Evolutionary conservation across 2,329 filamentous ascomycete genomes (phyloP), one percentile per base, ranked within the genome.

Genomic region (Leptographium lundbergii): DNA sequence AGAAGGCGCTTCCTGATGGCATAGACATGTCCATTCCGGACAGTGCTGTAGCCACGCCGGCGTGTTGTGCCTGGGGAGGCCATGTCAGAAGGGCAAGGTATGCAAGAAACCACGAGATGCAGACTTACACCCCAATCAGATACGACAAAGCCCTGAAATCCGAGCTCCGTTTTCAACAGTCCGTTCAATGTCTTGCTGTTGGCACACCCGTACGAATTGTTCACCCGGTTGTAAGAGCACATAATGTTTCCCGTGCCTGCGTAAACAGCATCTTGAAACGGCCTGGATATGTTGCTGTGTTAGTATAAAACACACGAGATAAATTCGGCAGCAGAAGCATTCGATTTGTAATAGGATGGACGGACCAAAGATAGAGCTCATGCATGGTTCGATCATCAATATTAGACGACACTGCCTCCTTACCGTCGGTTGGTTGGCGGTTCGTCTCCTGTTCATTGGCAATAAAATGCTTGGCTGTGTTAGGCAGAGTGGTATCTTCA

Each of bases 1-100:
- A 81, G 57, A 71, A 72, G 0, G 61, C 55, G 4, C 66, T 66
- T 1, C 67, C 71, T 10, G 62, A 70, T 0, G 85, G 85, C 87
- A 90, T 89, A 13, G 78, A 80, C 79, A 89, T 83, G 66, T 90
- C 87, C 32, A 91, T 68, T 32, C 87, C 88, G 3, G 85, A 82
- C 59, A 85, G 71, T 1, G 85, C 77, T 5, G 78, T 78, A 1
- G 77, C 77, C 13, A 86, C 78, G 42, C 85, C 85, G 0, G 81
- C 73, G 63, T 87, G 84, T 58, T 87, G 84, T 1, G 84, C 86
- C 59, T 60, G 14, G 39, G 17, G 10, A 50, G 2, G 3, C 11
- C 22, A 7, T 6, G 25, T 34, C 6, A 54, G n/a, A 24, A 7
- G 48, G 2, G 13, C 11, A 34, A 48, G 24, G 6, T 9, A 51